Evolutionary conservation across 805 yeast genomes (phyloP), one percentile per base, ranked within the genome.

Genomic region (Kuraishia capsulata): DNA sequence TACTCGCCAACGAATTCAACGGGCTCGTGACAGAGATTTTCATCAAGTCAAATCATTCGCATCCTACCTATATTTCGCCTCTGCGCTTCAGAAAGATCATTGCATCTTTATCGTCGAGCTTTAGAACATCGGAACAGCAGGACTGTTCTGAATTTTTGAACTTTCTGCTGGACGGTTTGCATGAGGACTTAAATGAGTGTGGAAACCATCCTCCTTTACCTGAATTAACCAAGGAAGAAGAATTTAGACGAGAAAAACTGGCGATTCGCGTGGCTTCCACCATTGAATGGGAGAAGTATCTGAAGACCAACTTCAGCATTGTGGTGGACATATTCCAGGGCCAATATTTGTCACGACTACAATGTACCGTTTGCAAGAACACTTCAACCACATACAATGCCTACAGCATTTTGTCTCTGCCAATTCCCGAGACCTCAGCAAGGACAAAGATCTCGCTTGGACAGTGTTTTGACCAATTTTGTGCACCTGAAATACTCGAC

Each of bases 271-370:
- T 83, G 20, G 96, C 95, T 0, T 79, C 95, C 0, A 74, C 92
- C 0, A 75, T 87, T 36, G 96, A 89, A 54, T 89, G 97, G 97
- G 95, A 85, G 51, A 64, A 94, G 41, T 87, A 87, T 53, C 62
- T 86, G 39, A 78, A 77, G 41, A 71, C 84, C 17, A 87, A 89
- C 53, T 78, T 81, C 45, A 86, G 96, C 30, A 69, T 80, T 1
- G 71, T 89, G 19, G 92, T 84, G 2, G 89, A 84, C 47, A 70
- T 76, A 37, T 86, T 86, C 54, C 95, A 86, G 53, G 97, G 97
- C 1, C 97, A 89, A 57, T 83, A 81, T 50, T 69, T 82, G 36
- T 83, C 94, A n/a, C 79, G 75, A 39, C 64, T 89, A 49, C 72
- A 67, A 48, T 89, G 97, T 57, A 57, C 78, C 35, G 71, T 67